phyloP scores from a whole-genome alignment of 257 asterid genomes.

The Sherardia arvensis region DNA sequence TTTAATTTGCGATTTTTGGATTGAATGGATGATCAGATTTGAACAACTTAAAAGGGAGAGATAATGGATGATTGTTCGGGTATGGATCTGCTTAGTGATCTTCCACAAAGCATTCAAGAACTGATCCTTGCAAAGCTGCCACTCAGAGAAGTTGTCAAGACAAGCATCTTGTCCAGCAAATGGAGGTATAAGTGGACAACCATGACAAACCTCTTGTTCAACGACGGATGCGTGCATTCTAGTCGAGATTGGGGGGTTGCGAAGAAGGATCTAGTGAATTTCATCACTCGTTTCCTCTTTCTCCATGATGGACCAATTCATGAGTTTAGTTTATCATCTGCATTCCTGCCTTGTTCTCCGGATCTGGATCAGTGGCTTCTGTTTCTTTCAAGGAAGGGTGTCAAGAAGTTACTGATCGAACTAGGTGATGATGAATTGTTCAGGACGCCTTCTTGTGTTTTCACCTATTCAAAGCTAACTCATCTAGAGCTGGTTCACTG shows the following conservation, averaged over 20 bases:
- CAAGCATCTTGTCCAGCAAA: conserved; percentile 53
- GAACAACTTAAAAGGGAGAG: conserved; percentile 14
- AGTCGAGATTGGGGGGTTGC: conserved; percentile 25
- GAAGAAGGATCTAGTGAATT: conserved; percentile 41
- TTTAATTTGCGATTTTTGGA: neutral
- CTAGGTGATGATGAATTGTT: conserved; percentile 78
- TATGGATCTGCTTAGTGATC: conserved; percentile 60
- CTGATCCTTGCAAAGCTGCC: conserved; percentile 68
- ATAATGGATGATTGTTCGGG: conserved; percentile 39
- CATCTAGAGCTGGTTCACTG: conserved; percentile 68
- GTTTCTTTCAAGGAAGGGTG: conserved; percentile 60
- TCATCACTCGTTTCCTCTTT: conserved; percentile 52
- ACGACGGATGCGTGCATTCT: conserved; percentile 39
- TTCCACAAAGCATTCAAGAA: conserved; percentile 77
- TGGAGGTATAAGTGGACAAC: conserved; percentile 92
- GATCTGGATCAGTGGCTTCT: conserved; percentile 87
- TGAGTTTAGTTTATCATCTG: conserved; percentile 49
- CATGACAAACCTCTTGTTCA: conserved; percentile 55
- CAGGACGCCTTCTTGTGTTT: conserved; percentile 66
- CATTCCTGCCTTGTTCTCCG: conserved; percentile 38
- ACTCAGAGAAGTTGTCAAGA: conserved; percentile 58
- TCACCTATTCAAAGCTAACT: conserved; percentile 47
- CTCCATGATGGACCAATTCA: conserved; percentile 86
- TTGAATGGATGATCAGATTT: conserved; percentile 6
- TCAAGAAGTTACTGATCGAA: conserved; percentile 62